These are phyloP conservation scores for Babjeviella inositovora DNA, from an alignment of 805 yeast species.

Conservation along the genomic window DNA sequence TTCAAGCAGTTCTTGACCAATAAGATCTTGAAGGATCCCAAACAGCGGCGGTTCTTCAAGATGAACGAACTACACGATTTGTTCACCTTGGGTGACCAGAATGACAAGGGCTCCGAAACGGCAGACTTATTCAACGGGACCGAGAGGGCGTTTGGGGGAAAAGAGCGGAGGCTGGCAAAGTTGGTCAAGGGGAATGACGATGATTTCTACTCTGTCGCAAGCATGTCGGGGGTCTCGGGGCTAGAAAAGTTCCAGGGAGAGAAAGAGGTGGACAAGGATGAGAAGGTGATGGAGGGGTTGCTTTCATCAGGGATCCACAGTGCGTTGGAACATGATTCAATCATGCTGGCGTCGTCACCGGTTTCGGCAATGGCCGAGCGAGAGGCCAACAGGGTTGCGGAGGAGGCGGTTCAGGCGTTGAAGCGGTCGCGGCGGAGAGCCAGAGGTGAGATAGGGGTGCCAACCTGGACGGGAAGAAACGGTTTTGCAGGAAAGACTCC, in stretches of 20 bases:
- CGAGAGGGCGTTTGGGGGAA: slow-evolving; percentile 18
- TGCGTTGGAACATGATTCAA: slow-evolving; percentile 64
- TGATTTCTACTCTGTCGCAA: slow-evolving; percentile 50
- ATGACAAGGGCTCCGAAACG: slow-evolving; percentile 50
- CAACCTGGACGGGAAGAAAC: slow-evolving; percentile 93
- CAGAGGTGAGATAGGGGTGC: slow-evolving; percentile 46
- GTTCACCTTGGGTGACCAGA: slow-evolving; percentile 69
- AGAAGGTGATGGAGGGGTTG: slow-evolving; percentile 48
- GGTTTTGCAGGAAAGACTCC: slow-evolving; percentile 84
- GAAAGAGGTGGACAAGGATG: slow-evolving; percentile 13
- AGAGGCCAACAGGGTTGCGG: slow-evolving; percentile 48
- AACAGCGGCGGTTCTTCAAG: slow-evolving; percentile 84
- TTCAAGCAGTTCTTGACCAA: slow-evolving; percentile 90
- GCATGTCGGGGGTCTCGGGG: slow-evolving; percentile 57
- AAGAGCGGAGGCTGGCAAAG: slow-evolving; percentile 14
- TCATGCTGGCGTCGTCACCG: slow-evolving; percentile 39
- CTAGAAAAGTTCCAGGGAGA: slow-evolving; percentile 47
- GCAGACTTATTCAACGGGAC: slow-evolving; percentile 42
- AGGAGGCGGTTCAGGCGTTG: slow-evolving; percentile 36
- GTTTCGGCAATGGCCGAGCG: slow-evolving; percentile 38
- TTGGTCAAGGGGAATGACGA: slow-evolving; percentile 30
- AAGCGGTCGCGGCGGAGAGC: slow-evolving; percentile 43
- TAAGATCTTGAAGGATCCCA: slow-evolving; percentile 89
- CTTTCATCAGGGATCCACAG: slow-evolving; percentile 66
- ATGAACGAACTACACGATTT: slow-evolving; percentile 83